A percentile compares a stretch with the other conserved stretches of the same genome.
Conservation (phyloP, 1,284 basidiomycete genomes). For the Ganoderma lucidum region DNA sequence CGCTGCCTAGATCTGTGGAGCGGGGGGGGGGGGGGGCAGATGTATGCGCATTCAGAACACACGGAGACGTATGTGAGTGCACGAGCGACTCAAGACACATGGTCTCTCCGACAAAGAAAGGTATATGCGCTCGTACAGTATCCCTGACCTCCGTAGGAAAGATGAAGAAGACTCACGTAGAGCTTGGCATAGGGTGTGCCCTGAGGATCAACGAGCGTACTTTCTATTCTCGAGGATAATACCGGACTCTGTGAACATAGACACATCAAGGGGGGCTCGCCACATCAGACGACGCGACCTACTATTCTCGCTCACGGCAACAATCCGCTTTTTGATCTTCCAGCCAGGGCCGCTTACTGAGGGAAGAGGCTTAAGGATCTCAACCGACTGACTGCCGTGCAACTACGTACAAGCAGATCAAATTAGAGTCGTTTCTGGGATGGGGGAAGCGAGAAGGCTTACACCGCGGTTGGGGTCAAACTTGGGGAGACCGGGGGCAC, state of each 20-base stretch:
- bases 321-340: slow-evolving; percentile 68
- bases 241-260: slow-evolving; percentile 64
- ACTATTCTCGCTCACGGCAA: slow-evolving; percentile 83
- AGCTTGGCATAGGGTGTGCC: slow-evolving; percentile 69
- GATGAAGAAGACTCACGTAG: slow-evolving; percentile 55
- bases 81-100: not conserved
- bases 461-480: slow-evolving; percentile 74
- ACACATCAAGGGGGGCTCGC: not conserved
- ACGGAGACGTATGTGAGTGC: not conserved
- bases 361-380: slow-evolving; percentile 75
- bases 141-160: not conserved
- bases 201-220: slow-evolving; percentile 65
- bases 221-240: slow-evolving; percentile 76
- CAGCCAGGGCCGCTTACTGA: slow-evolving; percentile 71
- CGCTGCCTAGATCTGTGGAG: not conserved
- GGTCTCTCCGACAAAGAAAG: slow-evolving; percentile 6
- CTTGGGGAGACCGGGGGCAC: slow-evolving; percentile 68
- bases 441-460: slow-evolving; percentile 33
- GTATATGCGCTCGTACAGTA: not conserved
- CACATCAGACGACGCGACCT: slow-evolving; percentile 34
- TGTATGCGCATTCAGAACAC: not conserved
- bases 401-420: slow-evolving; percentile 47
- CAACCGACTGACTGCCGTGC: slow-evolving; percentile 77
- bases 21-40: not conserved
- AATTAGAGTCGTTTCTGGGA: not conserved